phyloP scores from a whole-genome alignment of 805 yeast genomes.

The Candida quercuum region DNA sequence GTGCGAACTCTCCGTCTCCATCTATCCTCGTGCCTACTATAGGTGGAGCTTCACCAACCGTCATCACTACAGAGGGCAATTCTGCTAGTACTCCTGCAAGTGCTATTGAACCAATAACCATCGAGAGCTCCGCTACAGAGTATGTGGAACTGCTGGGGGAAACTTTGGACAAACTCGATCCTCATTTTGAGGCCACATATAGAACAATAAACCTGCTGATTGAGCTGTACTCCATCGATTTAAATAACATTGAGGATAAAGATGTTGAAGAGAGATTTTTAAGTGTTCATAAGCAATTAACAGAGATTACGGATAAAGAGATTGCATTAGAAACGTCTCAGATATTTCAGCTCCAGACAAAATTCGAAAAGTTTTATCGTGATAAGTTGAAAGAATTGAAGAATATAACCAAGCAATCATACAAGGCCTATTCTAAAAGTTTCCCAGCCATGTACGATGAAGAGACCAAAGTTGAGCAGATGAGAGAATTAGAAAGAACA shows the following conservation, averaged over 20 bases:
- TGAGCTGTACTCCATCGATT: neutral
- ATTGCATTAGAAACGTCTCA: neutral
- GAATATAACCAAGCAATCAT: conserved; percentile 7
- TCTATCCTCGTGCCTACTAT: too few relatives aligned
- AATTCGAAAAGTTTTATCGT: conserved; percentile 8
- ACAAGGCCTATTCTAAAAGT: conserved; percentile 10
- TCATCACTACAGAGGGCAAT: neutral
- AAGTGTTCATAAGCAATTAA: neutral
- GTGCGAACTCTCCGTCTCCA: too few relatives aligned
- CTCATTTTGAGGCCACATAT: neutral
- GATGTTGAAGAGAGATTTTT: neutral
- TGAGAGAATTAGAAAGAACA: conserved; percentile 9
- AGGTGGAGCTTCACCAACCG: conserved; percentile 1
- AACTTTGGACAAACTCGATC: neutral
- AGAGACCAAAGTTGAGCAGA: conserved; percentile 7
- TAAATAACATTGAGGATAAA: neutral
- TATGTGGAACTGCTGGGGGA: neutral
- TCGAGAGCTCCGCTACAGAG: neutral
- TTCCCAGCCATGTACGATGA: conserved; percentile 15
- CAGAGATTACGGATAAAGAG: neutral
- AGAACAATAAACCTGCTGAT: neutral
- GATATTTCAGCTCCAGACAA: conserved; percentile 11
- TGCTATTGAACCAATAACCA: neutral
- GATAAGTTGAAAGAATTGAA: conserved; percentile 5
- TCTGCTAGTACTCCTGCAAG: neutral